A percentile compares a stretch with the other conserved stretches of the same genome.
These are phyloP conservation scores for Teratosphaeria zuluensis DNA, from an alignment of 2,329 filamentous ascomycete species.

Conservation along the genomic window DNA sequence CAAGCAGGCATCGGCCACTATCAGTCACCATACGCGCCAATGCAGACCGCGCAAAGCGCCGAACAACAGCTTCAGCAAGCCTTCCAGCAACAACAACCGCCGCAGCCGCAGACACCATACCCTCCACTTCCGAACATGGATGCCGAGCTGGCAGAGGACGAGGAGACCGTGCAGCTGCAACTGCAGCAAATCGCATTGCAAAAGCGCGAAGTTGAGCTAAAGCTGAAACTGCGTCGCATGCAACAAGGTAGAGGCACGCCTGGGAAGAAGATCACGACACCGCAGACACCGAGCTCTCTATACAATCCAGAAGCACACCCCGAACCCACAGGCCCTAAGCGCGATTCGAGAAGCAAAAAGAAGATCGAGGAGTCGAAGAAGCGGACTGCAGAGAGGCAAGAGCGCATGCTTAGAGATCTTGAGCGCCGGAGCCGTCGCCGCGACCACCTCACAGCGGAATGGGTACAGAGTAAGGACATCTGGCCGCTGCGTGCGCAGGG, in stretches of 20 bases:
- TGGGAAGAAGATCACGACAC: conserved; percentile 5
- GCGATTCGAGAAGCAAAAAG: conserved; percentile 28
- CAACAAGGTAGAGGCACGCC: conserved; percentile 19
- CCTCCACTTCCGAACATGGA: conserved; percentile 10
- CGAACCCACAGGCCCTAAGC: conserved; percentile 18
- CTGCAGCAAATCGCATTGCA: conserved; percentile 27
- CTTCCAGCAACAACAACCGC: conserved; percentile 13
- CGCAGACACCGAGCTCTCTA: conserved; percentile 9
- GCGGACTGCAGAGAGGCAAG: conserved; percentile 26
- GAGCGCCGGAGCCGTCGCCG: conserved; percentile 26
- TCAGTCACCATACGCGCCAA: conserved; percentile 26
- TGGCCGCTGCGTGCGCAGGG: conserved; percentile 28
- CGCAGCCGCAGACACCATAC: conserved; percentile 11
- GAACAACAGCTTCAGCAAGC: conserved; percentile 23
- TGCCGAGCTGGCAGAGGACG: conserved; percentile 22
- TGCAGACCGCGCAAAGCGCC: conserved; percentile 15
- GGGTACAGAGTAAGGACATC: conserved; percentile 29
- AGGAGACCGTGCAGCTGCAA: conserved; percentile 27
- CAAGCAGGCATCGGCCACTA: conserved; percentile 12
- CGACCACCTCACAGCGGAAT: conserved; percentile 28
- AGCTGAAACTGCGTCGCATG: conserved; percentile 26
- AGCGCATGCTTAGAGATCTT: conserved; percentile 28
- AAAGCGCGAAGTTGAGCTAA: conserved; percentile 28
- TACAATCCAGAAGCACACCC: conserved; percentile 15
- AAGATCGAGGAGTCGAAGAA: conserved; percentile 29